A percentile compares a stretch with the other conserved stretches of the same genome.
Evolutionary conservation across 1,284 basidiomycete species (phyloP).

Genomic region (Leccinum solheimii): DNA sequence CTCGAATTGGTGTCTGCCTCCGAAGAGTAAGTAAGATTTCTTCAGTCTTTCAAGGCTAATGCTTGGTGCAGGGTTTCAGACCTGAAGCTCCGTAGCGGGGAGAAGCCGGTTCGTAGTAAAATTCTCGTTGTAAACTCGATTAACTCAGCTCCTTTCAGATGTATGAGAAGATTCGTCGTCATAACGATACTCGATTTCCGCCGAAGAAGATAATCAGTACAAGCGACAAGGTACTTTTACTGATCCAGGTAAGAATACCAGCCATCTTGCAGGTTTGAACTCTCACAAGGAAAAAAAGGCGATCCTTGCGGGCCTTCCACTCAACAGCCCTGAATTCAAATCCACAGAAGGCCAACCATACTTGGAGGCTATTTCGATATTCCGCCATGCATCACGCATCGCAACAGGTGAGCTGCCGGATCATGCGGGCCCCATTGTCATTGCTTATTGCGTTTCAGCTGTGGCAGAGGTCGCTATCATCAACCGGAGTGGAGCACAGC

Average conservation of each 20-base stretch:
- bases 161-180: slow-evolving; percentile 64
- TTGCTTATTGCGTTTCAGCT: slow-evolving; percentile 43
- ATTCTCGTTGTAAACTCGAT: not conserved
- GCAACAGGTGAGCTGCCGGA: slow-evolving; percentile 50
- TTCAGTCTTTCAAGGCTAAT: slow-evolving; percentile 2
- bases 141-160: slow-evolving; percentile 36
- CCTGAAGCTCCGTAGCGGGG: slow-evolving; percentile 64
- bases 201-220: slow-evolving; percentile 66
- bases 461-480: slow-evolving; percentile 70
- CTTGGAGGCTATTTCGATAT: slow-evolving; percentile 63
- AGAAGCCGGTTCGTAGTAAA: slow-evolving; percentile 55
- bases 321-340: slow-evolving; percentile 67
- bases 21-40: slow-evolving; percentile 55
- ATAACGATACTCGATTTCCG: slow-evolving; percentile 72
- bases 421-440: not conserved
- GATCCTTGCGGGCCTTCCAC: slow-evolving; percentile 69
- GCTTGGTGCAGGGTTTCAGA: slow-evolving; percentile 54
- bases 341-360: slow-evolving; percentile 67
- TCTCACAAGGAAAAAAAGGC: slow-evolving; percentile 46
- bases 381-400: slow-evolving; percentile 69
- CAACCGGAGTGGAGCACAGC: slow-evolving; percentile 58
- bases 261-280: not conserved
- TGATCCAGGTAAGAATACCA: slow-evolving; percentile 59
- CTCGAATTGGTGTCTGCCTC: slow-evolving; percentile 63
- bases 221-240: slow-evolving; percentile 68